Evolutionary conservation across 352 stramenopile species (phyloP), one percentile per base, ranked within the genome.

Genomic region (Achlya hypogyna): DNA sequence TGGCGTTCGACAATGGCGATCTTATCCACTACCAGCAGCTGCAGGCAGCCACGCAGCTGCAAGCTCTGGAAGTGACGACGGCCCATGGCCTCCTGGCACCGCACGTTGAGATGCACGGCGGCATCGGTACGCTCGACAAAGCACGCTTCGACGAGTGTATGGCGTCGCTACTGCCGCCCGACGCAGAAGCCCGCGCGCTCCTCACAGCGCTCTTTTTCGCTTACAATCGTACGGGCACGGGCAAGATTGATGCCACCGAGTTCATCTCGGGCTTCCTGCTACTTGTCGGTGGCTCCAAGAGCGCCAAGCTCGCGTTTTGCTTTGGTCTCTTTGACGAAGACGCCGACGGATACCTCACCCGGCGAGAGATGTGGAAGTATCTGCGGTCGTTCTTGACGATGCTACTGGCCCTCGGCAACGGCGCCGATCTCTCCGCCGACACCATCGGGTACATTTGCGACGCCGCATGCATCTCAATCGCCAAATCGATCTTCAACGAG

Each of bases 281-380:
- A 5, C 87, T 99, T 27, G 98, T 85, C 53, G 89, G 83, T 3
- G 96, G 95, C 2, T 98, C 93, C 28, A 99, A 99, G 71, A 98
- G 91, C 59, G 89, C 93, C 40, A 98, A 98, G 62, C 81, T 98
- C 0, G 87, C 86, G 5, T 96, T 96, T 52, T 83, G 86, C 0
- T 96, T 89, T 63, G 77, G 77, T 10, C 52, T 96, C n/a, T 98
- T 98, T 69, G 94, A 97, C 68, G 75, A 81, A 29, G 87, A 98
- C 69, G 82, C 84, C 71, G 82, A 97, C 65, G 88, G 91, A 5
- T 84, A 82, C 16, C 74, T 99, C n/a, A 95, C 86, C 12, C 78
- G 82, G n/a, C 77, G 87, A 40, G 91, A 97, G 56, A 92, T 98
- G 74, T 94, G 81, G 72, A 92, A 89, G 58, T 98, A 96, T 73